phyloP scores from a whole-genome alignment of 1,139 yeast species.

The Starmera stellimalicola region DNA sequence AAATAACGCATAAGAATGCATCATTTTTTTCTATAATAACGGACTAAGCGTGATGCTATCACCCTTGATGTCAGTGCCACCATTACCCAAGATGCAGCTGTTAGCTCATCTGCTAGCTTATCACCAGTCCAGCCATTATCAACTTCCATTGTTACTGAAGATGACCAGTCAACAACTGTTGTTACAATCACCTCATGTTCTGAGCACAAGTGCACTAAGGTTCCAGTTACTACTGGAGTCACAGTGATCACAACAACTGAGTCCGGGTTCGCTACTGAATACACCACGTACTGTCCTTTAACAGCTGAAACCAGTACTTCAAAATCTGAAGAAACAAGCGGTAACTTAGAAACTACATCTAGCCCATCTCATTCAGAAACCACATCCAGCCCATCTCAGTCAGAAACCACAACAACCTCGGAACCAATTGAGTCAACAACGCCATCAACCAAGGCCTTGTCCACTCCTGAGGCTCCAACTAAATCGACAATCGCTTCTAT shows the following conservation, averaged over 20 bases:
- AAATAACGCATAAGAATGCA: no score
- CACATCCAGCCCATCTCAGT: not conserved
- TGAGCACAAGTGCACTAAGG: conserved; percentile 21
- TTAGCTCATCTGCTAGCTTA: not conserved
- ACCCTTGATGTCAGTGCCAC: not conserved
- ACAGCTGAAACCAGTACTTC: conserved; percentile 7
- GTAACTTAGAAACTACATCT: not conserved
- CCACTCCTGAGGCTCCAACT: no score
- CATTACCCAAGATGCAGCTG: not conserved
- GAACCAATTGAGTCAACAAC: not conserved
- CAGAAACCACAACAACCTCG: not conserved
- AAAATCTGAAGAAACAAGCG: not conserved
- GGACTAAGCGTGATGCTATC: not conserved
- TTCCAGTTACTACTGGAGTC: not conserved
- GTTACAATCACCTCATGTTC: conserved; percentile 30
- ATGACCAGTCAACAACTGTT: conserved; percentile 2
- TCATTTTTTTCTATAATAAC: no score
- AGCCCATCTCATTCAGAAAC: no score
- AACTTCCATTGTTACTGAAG: conserved; percentile 3
- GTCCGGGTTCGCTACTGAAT: conserved; percentile 17
- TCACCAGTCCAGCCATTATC: not conserved
- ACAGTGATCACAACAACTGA: conserved; percentile 13
- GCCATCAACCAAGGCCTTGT: no score
- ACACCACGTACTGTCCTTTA: conserved; percentile 24
- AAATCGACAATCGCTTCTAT: no score